These are phyloP conservation scores for Cladophialophora bantiana DNA, from an alignment of 2,329 filamentous ascomycete species.

Conservation along the genomic window DNA sequence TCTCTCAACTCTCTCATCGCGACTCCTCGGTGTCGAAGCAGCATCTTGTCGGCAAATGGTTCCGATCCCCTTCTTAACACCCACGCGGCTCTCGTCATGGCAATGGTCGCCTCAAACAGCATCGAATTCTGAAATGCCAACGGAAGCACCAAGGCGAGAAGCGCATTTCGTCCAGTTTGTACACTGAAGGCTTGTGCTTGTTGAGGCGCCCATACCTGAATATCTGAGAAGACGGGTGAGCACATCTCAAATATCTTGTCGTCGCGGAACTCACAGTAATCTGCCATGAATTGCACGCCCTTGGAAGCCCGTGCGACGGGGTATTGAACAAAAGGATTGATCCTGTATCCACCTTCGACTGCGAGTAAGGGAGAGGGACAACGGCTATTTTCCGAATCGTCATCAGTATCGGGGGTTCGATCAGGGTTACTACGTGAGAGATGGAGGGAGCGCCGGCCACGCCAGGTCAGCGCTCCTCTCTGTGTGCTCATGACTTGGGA, in stretches of 20 bases:
- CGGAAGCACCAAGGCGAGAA: slow-evolving; percentile 24
- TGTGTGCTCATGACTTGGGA: slow-evolving; percentile 14
- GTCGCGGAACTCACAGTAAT: slow-evolving; percentile 26
- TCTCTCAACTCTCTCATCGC: slow-evolving; percentile 22
- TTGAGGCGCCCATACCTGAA: slow-evolving; percentile 31
- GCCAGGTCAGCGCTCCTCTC: slow-evolving; percentile 16
- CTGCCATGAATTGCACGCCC: slow-evolving; percentile 28
- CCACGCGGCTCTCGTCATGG: slow-evolving; percentile 32
- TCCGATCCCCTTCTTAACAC: slow-evolving; percentile 26
- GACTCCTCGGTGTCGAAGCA: slow-evolving; percentile 24
- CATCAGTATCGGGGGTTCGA: slow-evolving; percentile 18
- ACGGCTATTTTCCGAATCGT: slow-evolving; percentile 31
- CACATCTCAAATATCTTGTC: not conserved
- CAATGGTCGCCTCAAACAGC: slow-evolving; percentile 33
- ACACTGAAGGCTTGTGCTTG: slow-evolving; percentile 26
- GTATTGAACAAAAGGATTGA: slow-evolving; percentile 28
- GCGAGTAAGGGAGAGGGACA: slow-evolving; percentile 30
- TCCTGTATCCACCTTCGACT: slow-evolving; percentile 23
- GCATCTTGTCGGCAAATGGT: slow-evolving; percentile 28
- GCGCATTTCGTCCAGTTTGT: slow-evolving; percentile 23
- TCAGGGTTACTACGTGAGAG: slow-evolving; percentile 9
- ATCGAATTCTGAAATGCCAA: slow-evolving; percentile 25
- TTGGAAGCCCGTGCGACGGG: slow-evolving; percentile 18
- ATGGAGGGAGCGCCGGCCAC: slow-evolving; percentile 7
- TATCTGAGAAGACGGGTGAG: slow-evolving; percentile 18